Conservation (phyloP, 768 basidiomycete species). For the Lactarius akahatsu region DNA sequence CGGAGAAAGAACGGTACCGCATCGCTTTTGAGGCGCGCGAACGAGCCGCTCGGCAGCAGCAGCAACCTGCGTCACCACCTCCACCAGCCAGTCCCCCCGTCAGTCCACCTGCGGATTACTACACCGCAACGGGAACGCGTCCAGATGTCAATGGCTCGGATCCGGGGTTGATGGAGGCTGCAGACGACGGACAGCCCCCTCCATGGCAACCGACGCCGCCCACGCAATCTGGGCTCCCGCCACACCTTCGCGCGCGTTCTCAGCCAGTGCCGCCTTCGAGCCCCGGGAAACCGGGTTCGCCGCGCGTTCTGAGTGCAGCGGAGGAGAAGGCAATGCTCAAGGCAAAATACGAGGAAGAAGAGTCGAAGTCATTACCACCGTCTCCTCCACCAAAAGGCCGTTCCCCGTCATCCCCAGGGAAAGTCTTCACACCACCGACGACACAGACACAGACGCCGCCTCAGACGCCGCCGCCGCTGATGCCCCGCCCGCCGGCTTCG, state of each 20-base stretch:
- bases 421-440: neutral
- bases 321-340: conserved; percentile 76
- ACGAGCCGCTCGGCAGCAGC: conserved; percentile 42
- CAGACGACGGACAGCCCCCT: conserved; percentile 32
- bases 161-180: conserved; percentile 35
- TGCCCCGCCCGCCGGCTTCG: conserved; percentile 73
- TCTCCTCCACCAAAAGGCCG: conserved; percentile 25
- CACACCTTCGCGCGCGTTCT: conserved; percentile 35
- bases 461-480: conserved; percentile 63
- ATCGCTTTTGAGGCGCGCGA: conserved; percentile 67
- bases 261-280: conserved; percentile 36
- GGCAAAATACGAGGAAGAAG: conserved; percentile 62
- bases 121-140: conserved; percentile 14
- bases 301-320: conserved; percentile 54
- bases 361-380: conserved; percentile 31
- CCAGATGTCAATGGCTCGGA: conserved; percentile 41
- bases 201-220: conserved; percentile 32
- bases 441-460: conserved; percentile 15
- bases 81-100: conserved; percentile 1
- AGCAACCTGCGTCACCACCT: conserved; percentile 30
- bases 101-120: conserved; percentile 21
- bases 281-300: conserved; percentile 31
- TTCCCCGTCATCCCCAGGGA: neutral
- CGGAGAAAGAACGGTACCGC: conserved; percentile 71
- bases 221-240: conserved; percentile 28